Conservation (phyloP, 2,329 filamentous ascomycete genomes). For the Sporothrix inflata region DNA sequence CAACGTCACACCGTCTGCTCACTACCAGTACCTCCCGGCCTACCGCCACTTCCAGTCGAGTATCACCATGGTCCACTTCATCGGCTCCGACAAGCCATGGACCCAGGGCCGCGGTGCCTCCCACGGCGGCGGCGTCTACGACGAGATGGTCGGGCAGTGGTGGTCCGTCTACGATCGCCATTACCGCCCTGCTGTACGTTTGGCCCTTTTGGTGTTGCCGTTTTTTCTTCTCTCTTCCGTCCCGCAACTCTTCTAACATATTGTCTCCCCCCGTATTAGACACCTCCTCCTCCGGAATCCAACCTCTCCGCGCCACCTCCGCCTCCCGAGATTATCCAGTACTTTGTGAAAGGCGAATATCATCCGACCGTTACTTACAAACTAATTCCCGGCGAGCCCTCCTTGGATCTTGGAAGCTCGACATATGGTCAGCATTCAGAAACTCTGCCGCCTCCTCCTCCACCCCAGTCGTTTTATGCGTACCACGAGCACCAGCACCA, state of each 20-base stretch:
- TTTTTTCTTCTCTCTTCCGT: background rate
- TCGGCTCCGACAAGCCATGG: constrained; percentile 92
- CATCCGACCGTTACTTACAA: constrained; percentile 42
- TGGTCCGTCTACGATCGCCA: constrained; percentile 94
- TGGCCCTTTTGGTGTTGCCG: background rate
- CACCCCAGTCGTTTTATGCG: constrained; percentile 34
- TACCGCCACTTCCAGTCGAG: constrained; percentile 90
- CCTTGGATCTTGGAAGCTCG: constrained; percentile 35
- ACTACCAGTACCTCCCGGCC: constrained; percentile 96
- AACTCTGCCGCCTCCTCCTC: constrained; percentile 35
- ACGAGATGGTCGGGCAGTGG: constrained; percentile 85
- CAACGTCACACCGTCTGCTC: constrained; percentile 94
- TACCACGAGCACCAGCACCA: constrained; percentile 34
- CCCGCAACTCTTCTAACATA: background rate
- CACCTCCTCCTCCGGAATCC: background rate
- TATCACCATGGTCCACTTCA: constrained; percentile 93
- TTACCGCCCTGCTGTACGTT: constrained; percentile 62
- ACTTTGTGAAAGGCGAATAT: constrained; percentile 60
- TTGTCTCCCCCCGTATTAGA: constrained; percentile 1
- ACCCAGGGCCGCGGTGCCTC: constrained; percentile 61
- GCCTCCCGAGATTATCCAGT: constrained; percentile 50
- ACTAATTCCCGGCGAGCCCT: constrained; percentile 43
- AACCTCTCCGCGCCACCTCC: constrained; percentile 23
- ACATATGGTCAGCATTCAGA: constrained; percentile 40
- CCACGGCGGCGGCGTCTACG: constrained; percentile 66